phyloP scores from a whole-genome alignment of 1,284 basidiomycete species.

The Kwoniella shivajii region DNA sequence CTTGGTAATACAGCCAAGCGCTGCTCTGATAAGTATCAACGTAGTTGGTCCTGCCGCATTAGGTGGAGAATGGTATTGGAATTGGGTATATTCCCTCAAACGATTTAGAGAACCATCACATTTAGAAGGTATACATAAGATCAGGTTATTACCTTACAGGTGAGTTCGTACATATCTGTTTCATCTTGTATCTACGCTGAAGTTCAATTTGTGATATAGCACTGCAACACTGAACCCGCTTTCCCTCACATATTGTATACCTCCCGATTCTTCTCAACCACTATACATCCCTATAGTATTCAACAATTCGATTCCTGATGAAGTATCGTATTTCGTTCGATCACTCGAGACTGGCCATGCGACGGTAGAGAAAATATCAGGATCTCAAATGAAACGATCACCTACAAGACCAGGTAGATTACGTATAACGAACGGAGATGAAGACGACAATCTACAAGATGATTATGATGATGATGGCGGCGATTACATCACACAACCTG shows the following conservation, averaged over 20 bases:
- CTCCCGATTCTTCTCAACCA: constrained; percentile 37
- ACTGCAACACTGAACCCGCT: constrained; percentile 53
- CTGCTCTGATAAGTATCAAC: constrained; percentile 33
- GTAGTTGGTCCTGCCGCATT: constrained; percentile 37
- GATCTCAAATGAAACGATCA: constrained; percentile 32
- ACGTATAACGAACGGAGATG: constrained; percentile 30
- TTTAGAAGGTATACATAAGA: constrained; percentile 46
- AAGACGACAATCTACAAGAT: constrained; percentile 55
- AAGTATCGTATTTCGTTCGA: constrained; percentile 73
- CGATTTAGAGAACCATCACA: constrained; percentile 34
- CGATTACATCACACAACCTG: constrained; percentile 44
- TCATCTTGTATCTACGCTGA: background rate
- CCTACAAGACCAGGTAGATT: constrained; percentile 19
- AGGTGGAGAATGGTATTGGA: constrained; percentile 35
- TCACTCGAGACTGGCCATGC: constrained; percentile 60
- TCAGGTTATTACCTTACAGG: constrained; percentile 47
- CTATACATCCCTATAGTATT: constrained; percentile 61
- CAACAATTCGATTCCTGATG: constrained; percentile 82
- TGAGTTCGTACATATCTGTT: constrained; percentile 4
- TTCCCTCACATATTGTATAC: constrained; percentile 51
- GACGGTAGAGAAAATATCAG: constrained; percentile 24
- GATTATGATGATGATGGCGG: constrained; percentile 65
- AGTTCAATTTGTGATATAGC: constrained; percentile 15
- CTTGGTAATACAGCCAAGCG: constrained; percentile 23
- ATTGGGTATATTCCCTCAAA: constrained; percentile 18